Base-by-base conservation (phyloP, 2,329 filamentous ascomycete species). In the Beauveria sp. region DNA sequence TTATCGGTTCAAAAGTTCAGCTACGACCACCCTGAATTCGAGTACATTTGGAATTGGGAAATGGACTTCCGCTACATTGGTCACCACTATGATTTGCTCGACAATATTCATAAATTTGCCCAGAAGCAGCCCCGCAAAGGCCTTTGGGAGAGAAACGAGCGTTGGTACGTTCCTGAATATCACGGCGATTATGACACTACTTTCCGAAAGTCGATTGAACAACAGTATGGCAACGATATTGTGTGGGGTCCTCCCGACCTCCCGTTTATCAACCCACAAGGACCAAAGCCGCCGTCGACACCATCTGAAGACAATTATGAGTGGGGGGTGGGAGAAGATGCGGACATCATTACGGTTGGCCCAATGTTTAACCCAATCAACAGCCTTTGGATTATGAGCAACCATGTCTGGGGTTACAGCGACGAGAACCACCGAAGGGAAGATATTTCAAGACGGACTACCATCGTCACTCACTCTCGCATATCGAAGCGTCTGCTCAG, bases 1-100 rank as follows among this genome's bases (percentile, higher is more conserved):
- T 80, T 91, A 66, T 87, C 88, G 6, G 80, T 92, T 2, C 89
- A 92, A 70, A 87, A 87, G 73, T 92, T 93, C 70, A 84, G 84
- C 62, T 81, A 88, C 68, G 87, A 88, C 55, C 87, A 91, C 67
- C 89, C 89, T 0, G 86, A 93, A 67, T 95, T 90, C 65, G 88
- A 93, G 66, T 91, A 84, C 67, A 81, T 91, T 66, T 95, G 90
- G 89, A 93, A 93, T 71, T 93, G 89, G 90, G 91, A 95, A 70
- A 89, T 91, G 75, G 90, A 95, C 69, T 86, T 88, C 38, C 82
- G 91, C 53, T 88, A 89, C 69, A 91, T 86, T 0, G 90, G 90
- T 9, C 89, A 95, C 65, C 87, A 92, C 74, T 93, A 93, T 72
- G 87, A 93, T 67, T 84, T 93, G 65, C 82, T 91, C 49, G 82